Evolutionary conservation across 805 yeast species (phyloP), one percentile per base, ranked within the genome.

Genomic region (Nakazawaea peltata): DNA sequence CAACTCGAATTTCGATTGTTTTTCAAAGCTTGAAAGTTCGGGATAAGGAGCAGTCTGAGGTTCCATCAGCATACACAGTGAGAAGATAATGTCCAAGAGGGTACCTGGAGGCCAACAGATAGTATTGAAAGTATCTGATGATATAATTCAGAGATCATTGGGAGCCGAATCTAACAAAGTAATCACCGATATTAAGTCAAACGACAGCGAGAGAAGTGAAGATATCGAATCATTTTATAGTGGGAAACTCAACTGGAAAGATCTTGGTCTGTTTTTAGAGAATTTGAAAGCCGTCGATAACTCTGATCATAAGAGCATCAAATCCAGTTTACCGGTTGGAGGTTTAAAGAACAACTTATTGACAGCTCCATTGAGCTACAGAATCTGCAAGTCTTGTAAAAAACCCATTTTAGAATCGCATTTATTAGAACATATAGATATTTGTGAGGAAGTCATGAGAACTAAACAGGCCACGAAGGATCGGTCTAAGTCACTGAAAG

Each of bases 361-460:
- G 16, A 48, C 48, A 11, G 53, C 54, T 10, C 61, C 65, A 1
- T 30, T 67, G 4, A 57, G 58, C 21, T 71, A 70, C 42, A 51
- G 71, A 26, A 61, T 67, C 32, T 71, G 77, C 47, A 68, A 65
- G 34, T 51, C 51, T 33, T 71, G 77, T 45, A 58, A 58, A 29
- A 56, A 63, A 34, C 77, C 77, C 2, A 55, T 70, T 1, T 44
- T 69, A 16, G 60, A 55, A 23, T 42, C 51, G 2, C 49, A 54
- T 39, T 41, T 71, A 18, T 53, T 55, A 1, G 51, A 48, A 15
- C 77, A 71, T 48, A 52, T 70, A 10, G 46, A 43, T 12, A 37
- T 36, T 26, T 71, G 77, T 44, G 46, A 57, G 3, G 56, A 54
- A 25, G 44, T 41, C 47, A 59, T 56, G 48, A 52, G 43, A 42